A percentile compares a stretch with the other conserved stretches of the same genome.
Evolutionary conservation across 2,329 filamentous ascomycete species (phyloP).

Genomic region (Microthyrium microscopicum): DNA sequence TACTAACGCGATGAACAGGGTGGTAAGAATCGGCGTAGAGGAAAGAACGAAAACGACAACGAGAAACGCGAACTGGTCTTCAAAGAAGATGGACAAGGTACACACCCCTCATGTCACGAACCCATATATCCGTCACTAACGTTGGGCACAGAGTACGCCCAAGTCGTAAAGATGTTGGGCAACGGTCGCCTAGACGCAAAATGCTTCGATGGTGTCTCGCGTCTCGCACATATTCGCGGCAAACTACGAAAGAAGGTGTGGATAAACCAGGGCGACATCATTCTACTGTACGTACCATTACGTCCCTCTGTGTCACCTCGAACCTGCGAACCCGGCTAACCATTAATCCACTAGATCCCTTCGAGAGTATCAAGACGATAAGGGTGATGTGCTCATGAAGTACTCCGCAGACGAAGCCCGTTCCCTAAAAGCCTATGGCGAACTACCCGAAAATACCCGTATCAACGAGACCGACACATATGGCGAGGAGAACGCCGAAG

Average conservation of each 20-base stretch:
- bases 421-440: slow-evolving; percentile 89
- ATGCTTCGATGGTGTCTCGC: slow-evolving; percentile 88
- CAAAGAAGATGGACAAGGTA: slow-evolving; percentile 92
- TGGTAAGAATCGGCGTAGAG: slow-evolving; percentile 94
- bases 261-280: slow-evolving; percentile 98
- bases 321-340: not conserved
- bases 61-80: slow-evolving; percentile 97
- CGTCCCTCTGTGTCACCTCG: not conserved
- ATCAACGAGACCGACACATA: slow-evolving; percentile 99
- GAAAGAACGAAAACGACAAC: slow-evolving; percentile 94
- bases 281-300: slow-evolving; percentile 39
- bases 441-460: slow-evolving; percentile 93
- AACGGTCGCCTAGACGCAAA: slow-evolving; percentile 81
- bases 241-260: slow-evolving; percentile 99
- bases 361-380: slow-evolving; percentile 44
- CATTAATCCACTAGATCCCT: slow-evolving; percentile 5
- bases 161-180: slow-evolving; percentile 89
- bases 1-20: slow-evolving; percentile 43
- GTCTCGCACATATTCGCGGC: slow-evolving; percentile 73
- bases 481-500: slow-evolving; percentile 79
- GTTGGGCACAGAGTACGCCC: slow-evolving; percentile 47
- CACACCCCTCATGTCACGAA: slow-evolving; percentile 3
- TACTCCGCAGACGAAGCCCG: slow-evolving; percentile 63
- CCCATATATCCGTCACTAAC: not conserved
- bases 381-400: slow-evolving; percentile 86